Conservation (phyloP, 306 rosid genomes). For the Crotalaria pallida region DNA sequence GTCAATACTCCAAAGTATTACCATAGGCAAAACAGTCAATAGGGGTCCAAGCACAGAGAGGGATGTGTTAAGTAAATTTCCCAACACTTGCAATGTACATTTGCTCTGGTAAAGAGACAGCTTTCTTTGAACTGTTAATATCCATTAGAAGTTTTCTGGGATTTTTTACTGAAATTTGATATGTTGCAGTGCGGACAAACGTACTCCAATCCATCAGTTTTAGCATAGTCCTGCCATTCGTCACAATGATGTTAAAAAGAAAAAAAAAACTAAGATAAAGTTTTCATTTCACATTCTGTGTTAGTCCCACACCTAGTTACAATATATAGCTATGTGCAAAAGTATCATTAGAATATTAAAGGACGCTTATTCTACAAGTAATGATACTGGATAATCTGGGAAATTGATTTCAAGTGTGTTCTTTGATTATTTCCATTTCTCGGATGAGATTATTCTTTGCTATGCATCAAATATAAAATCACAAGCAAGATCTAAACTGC, state of each 20-base stretch:
- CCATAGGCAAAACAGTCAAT: constrained; percentile 3
- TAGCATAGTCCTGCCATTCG: constrained; percentile 82
- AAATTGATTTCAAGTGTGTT: background rate
- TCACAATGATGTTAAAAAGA: background rate
- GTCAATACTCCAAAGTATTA: constrained; percentile 7
- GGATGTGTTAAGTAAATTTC: background rate
- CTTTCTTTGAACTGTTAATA: constrained; percentile 14
- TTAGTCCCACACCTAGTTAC: background rate
- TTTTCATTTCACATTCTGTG: background rate
- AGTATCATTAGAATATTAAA: background rate
- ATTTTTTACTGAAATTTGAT: constrained; percentile 75
- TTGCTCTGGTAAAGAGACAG: background rate
- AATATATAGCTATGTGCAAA: background rate
- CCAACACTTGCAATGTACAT: constrained; percentile 26
- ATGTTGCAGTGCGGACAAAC: constrained; percentile 90
- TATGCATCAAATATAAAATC: constrained; percentile 3
- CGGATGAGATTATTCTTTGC: background rate
- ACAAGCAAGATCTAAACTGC: constrained; percentile 7
- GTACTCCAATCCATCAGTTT: constrained; percentile 94
- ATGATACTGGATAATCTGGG: background rate
- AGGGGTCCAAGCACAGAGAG: constrained; percentile 16
- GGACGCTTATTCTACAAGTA: background rate
- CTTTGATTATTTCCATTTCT: background rate
- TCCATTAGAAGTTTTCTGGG: constrained; percentile 74
- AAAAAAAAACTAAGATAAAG: background rate